Evolutionary conservation across 2,329 filamentous ascomycete genomes (phyloP), one percentile per base, ranked within the genome.

Genomic region (Microdochium trichocladiopsis): DNA sequence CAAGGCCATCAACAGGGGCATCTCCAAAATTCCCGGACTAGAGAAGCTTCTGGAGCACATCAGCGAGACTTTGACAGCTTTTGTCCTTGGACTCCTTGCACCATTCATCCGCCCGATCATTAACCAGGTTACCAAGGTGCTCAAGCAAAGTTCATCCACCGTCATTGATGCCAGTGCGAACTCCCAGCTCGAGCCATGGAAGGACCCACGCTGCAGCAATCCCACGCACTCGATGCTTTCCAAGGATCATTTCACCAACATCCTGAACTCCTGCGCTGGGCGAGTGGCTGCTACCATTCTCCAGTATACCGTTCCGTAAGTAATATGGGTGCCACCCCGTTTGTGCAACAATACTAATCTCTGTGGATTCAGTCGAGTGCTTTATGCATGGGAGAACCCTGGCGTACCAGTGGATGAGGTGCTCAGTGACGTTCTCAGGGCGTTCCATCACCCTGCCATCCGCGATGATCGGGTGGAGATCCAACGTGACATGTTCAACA

Each of bases 101-200:
- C 94, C 94, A 0, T 97, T 95, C 68, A 81, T 99, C 56, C 84
- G 91, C 52, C 94, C 94, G 11, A 87, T 99, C 65, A 96, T 99
- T 68, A 87, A 86, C 50, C 83, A 88, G 51, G 90, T 93, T 4
- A 93, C 90, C 22, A 85, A 92, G 63, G 82, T 84, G 31, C 77
- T 99, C 24, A 95, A 97, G 71, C 80, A 86, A 23, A 93, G 94
- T 3, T 96, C 90, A 10, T 87, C 88, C 1, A 80, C 83, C 22
- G 75, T 86, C 60, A 83, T 86, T 59, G 74, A 73, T 54, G 79
- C 87, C 49, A 89, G 86, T 57, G 84, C 85, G 52, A 80, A 88
- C 55, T 82, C 86, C 54, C 89, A 93, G 71, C 82, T 85, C 51
- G 88, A 91, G 68, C 87, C 87, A 4, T 94, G 89, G 88, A 88